Evolutionary conservation across 164 flowering plant species (phyloP).

Genomic region (Houttuynia cordata): DNA sequence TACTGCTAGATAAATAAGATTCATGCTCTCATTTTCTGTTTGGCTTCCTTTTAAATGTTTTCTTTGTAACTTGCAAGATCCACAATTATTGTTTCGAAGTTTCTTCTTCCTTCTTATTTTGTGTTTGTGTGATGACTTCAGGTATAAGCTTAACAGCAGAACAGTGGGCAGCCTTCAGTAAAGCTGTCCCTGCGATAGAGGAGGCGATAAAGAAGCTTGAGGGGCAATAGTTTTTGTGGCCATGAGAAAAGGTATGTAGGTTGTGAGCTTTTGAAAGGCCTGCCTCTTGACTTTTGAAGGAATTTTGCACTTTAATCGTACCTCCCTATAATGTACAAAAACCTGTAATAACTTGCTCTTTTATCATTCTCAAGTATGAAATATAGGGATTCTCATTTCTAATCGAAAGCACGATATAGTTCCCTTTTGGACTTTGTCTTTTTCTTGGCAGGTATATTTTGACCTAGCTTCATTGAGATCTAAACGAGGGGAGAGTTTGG

Average conservation of each 20-base stretch:
- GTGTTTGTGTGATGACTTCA: slow-evolving; percentile 12
- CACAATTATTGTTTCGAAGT: background rate
- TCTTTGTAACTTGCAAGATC: background rate
- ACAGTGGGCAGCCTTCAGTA: slow-evolving; percentile 65
- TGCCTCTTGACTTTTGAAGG: no score
- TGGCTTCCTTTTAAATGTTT: background rate
- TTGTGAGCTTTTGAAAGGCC: no score
- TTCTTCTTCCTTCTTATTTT: background rate
- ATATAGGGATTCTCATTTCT: no score
- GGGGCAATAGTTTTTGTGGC: slow-evolving; percentile 6
- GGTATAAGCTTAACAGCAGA: slow-evolving; percentile 86
- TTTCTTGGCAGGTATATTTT: no score
- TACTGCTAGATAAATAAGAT: background rate
- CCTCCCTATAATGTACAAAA: no score
- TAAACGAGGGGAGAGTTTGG: no score
- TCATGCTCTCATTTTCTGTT: background rate
- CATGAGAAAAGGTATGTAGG: background rate
- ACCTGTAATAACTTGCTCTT: no score
- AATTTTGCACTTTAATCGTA: no score
- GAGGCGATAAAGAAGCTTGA: slow-evolving; percentile 56
- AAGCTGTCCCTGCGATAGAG: slow-evolving; percentile 62
- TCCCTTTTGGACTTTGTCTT: no score
- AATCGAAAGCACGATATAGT: no score
- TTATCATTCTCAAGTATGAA: no score
- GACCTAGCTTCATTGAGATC: no score